Base-by-base conservation (phyloP, 2,329 filamentous ascomycete species). In the Dactylellina cionopaga region DNA sequence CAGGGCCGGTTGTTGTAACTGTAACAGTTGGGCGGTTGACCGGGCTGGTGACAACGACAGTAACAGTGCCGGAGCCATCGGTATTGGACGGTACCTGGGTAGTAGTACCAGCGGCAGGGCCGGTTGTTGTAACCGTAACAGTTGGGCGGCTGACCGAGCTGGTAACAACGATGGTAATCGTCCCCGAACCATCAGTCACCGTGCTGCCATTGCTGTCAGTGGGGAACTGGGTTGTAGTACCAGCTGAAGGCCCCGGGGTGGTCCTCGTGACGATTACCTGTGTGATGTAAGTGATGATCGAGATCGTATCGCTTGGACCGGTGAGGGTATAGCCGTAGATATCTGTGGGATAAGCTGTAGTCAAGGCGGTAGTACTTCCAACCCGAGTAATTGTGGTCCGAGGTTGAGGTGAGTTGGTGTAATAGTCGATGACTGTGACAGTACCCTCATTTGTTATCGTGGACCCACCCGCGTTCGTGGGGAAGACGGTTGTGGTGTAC, bases 21-120 rank as follows among this genome's bases (percentile, higher is more conserved):
- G 19, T 47, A 13, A 24, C 27, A 5, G n/a, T 3, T 3, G 22
- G 22, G 7, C 43, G 13, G 31, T 13, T 6, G 29, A 37, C 37
- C 2, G 49, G n/a, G n/a, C n/a, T n/a, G n/a, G n/a, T n/a, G n/a
- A n/a, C 39, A 11, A 54, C 31, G 31, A 54, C 29, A 4, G 49
- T 54, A 5, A 33, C 15, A 37, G 49, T 33, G 10, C 29, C 31
- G 15, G 31, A 5, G 17, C 49, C 49, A 24, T 54, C 49, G 6
- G 49, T 54, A 7, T 37, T 29, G 5, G 49, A 37, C 24, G 49
- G 49, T n/a, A 54, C 37, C n/a, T 37, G 10, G 11, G 49, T 54
- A 5, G 49, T 54, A 9, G 39, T 9, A 1, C 49, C 49, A 22
- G 49, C 39, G 2, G 13, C 15, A 4, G 49, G 39, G 5, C 5